Conservation (phyloP, 306 rosid species). For the Pueraria montana region DNA sequence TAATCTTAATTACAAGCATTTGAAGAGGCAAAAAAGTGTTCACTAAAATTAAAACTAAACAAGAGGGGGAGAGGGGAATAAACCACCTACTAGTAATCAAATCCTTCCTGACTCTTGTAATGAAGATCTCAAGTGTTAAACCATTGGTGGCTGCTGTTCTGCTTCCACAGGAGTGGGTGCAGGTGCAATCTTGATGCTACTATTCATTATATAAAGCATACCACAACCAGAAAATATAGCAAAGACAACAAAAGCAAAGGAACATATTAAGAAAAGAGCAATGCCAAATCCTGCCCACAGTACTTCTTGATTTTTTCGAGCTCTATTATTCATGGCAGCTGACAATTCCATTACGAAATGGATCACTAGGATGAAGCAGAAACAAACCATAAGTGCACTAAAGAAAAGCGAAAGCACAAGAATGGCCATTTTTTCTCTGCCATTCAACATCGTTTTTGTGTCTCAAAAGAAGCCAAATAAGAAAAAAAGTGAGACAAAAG, state of each 20-base stretch:
- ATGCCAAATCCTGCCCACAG: slow-evolving; percentile 53
- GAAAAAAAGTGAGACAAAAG: background rate
- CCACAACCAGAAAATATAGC: slow-evolving; percentile 48
- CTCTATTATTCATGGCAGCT: background rate
- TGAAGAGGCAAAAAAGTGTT: background rate
- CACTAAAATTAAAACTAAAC: background rate
- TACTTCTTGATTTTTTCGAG: slow-evolving; percentile 39
- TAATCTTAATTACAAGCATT: background rate
- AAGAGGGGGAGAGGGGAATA: background rate
- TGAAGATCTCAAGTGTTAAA: slow-evolving; percentile 21
- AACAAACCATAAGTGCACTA: slow-evolving; percentile 51
- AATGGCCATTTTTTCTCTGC: slow-evolving; percentile 40
- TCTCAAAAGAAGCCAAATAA: background rate
- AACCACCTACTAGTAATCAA: background rate
- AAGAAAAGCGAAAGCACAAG: slow-evolving; percentile 49
- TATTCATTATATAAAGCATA: slow-evolving; percentile 25
- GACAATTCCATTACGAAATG: slow-evolving; percentile 48
- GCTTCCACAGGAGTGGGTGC: slow-evolving; percentile 42
- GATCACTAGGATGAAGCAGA: slow-evolving; percentile 48
- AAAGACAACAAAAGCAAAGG: slow-evolving; percentile 52
- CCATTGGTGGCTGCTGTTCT: slow-evolving; percentile 39
- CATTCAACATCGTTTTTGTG: slow-evolving; percentile 38
- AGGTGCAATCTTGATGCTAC: slow-evolving; percentile 56
- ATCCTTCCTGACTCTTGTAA: background rate
- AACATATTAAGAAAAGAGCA: slow-evolving; percentile 46